These are phyloP conservation scores for Auricularia sp. DNA, from an alignment of 768 basidiomycete genomes.

Conservation along the genomic window DNA sequence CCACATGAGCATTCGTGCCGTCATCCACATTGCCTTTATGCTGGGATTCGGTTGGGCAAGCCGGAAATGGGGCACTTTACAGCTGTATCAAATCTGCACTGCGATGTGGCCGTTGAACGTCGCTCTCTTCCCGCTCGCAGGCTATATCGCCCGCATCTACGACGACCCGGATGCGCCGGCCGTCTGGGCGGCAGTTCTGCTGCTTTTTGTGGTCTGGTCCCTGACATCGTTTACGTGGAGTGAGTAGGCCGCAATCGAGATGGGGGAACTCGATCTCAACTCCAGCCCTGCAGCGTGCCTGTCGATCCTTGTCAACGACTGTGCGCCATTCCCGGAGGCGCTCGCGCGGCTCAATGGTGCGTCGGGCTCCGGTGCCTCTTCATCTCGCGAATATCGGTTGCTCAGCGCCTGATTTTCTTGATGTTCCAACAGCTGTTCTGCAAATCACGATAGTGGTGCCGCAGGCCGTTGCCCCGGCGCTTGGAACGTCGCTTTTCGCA, in stretches of 20 bases:
- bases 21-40: constrained; percentile 5
- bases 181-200: constrained; percentile 1
- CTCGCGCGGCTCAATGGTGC: constrained; percentile 10
- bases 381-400: neutral
- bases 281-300: constrained; percentile 2
- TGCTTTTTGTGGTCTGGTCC: constrained; percentile 8
- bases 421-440: neutral
- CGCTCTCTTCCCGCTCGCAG: constrained; percentile 4
- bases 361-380: neutral
- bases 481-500: constrained; percentile 11
- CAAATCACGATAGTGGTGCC: constrained; percentile 12
- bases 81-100: constrained; percentile 3
- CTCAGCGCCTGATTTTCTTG: neutral
- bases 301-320: constrained; percentile 9
- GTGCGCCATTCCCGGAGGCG: constrained; percentile 9
- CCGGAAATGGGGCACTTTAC: constrained; percentile 5
- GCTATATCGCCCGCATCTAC: constrained; percentile 3
- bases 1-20: constrained; percentile 8
- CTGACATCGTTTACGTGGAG: constrained; percentile 7
- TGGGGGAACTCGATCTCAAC: neutral
- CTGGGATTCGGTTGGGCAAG: constrained; percentile 2
- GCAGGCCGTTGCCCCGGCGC: constrained; percentile 12
- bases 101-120: constrained; percentile 5
- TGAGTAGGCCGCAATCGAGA: neutral
- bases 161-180: neutral